These are phyloP conservation scores for Clonostachys byssicola DNA, from an alignment of 2,329 filamentous ascomycete genomes.

Conservation along the genomic window DNA sequence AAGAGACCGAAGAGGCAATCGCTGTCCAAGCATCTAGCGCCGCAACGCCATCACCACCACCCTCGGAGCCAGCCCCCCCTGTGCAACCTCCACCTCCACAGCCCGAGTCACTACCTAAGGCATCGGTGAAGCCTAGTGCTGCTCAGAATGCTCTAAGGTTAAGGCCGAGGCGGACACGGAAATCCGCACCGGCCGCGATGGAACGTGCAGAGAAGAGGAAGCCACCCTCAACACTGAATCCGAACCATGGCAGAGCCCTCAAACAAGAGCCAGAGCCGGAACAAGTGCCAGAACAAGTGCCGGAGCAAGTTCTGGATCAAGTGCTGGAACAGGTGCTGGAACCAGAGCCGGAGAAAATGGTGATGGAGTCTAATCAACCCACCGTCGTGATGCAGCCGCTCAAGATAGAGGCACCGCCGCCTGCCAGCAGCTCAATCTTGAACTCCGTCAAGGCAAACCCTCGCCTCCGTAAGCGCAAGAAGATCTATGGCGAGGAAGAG, in stretches of 20 bases:
- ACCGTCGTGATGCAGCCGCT: not conserved
- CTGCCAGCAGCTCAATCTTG: slow-evolving; percentile 37
- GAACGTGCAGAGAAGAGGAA: slow-evolving; percentile 16
- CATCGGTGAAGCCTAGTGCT: not conserved
- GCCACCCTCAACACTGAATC: slow-evolving; percentile 25
- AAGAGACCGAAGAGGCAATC: not conserved
- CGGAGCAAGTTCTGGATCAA: not conserved
- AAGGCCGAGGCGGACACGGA: slow-evolving; percentile 26
- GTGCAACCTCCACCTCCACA: not conserved
- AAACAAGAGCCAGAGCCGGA: slow-evolving; percentile 5
- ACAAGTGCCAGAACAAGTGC: slow-evolving; percentile 1
- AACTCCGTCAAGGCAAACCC: slow-evolving; percentile 45
- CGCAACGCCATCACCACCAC: no score
- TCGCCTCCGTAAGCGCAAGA: slow-evolving; percentile 41
- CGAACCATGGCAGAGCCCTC: slow-evolving; percentile 25
- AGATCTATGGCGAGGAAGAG: slow-evolving; percentile 32
- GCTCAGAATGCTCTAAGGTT: slow-evolving; percentile 4
- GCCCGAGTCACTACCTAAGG: not conserved
- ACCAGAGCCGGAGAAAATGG: not conserved
- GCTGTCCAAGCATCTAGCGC: not conserved
- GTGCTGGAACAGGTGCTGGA: not conserved
- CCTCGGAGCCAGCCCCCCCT: no score
- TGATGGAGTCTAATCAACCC: not conserved
- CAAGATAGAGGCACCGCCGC: not conserved
- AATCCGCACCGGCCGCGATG: slow-evolving; percentile 31